These are phyloP conservation scores for Phytophthora sp. DNA, from an alignment of 352 stramenopile species.

Conservation along the genomic window DNA sequence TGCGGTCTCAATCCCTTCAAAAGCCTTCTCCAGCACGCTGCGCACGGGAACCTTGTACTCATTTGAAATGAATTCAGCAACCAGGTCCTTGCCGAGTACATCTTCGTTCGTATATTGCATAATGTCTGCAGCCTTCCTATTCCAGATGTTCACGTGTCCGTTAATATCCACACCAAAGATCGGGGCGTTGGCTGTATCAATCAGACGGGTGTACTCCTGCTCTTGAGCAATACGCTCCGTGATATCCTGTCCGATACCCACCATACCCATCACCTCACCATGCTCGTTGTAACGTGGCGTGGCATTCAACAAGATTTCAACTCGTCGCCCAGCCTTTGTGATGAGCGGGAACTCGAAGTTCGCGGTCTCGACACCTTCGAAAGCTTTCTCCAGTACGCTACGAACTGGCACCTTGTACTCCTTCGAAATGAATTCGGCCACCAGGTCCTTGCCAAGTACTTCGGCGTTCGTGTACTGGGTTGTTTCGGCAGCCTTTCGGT, in stretches of 20 bases:
- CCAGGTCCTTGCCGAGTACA: conserved; percentile 53
- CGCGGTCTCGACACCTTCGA: conserved; percentile 42
- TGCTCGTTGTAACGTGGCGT: conserved; percentile 21
- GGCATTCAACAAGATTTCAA: conserved; percentile 61
- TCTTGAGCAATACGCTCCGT: conserved; percentile 68
- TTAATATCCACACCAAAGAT: conserved; percentile 73
- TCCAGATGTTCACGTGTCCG: conserved; percentile 63
- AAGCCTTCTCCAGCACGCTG: conserved; percentile 23
- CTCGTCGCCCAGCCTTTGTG: conserved; percentile 53
- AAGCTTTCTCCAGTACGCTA: conserved; percentile 41
- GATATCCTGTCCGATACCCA: conserved; percentile 49
- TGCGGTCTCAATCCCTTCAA: conserved; percentile 44
- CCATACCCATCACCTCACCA: conserved; percentile 11
- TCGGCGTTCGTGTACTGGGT: conserved; percentile 60
- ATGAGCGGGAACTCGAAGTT: conserved; percentile 76
- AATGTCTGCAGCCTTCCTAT: conserved; percentile 59
- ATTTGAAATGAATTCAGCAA: conserved; percentile 69
- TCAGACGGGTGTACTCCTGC: conserved; percentile 60
- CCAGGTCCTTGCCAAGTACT: conserved; percentile 52
- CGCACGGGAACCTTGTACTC: conserved; percentile 43
- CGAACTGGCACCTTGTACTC: conserved; percentile 41
- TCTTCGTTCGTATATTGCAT: conserved; percentile 50
- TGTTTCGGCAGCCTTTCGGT: conserved; percentile 65
- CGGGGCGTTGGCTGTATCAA: conserved; percentile 61
- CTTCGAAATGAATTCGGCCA: conserved; percentile 46